Conservation (phyloP, 768 basidiomycete species). For the Hygrocybe punicea region DNA sequence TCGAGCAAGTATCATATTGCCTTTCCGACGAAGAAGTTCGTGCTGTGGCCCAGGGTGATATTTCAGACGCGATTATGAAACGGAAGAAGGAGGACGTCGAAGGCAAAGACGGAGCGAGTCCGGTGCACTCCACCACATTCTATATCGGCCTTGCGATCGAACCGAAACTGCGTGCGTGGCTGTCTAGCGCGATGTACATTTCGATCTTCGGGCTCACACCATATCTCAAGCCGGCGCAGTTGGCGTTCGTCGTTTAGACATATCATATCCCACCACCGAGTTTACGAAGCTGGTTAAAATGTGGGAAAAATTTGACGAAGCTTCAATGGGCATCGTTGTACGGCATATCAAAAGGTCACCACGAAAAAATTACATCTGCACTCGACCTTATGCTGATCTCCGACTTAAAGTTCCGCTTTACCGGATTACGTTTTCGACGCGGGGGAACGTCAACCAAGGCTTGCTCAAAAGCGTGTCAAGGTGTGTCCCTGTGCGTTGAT, state of each 20-base stretch:
- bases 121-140: constrained; percentile 95
- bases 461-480: constrained; percentile 73
- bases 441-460: constrained; percentile 72
- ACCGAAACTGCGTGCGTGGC: constrained; percentile 72
- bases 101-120: constrained; percentile 67
- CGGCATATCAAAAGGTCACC: constrained; percentile 86
- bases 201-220: constrained; percentile 1
- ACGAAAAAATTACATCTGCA: constrained; percentile 1
- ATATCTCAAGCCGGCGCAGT: constrained; percentile 59
- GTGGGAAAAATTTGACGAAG: constrained; percentile 94
- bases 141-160: constrained; percentile 94
- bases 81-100: constrained; percentile 77
- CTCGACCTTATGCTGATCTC: neutral
- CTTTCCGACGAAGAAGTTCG: constrained; percentile 83
- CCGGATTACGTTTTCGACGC: constrained; percentile 82
- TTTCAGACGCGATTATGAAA: constrained; percentile 65
- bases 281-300: constrained; percentile 90
- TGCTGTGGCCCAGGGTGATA: constrained; percentile 83
- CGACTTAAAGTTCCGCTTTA: constrained; percentile 53
- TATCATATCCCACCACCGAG: constrained; percentile 94
- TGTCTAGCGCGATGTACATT: constrained; percentile 15
- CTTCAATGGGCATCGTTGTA: constrained; percentile 90
- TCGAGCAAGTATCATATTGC: constrained; percentile 84
- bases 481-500: constrained; percentile 30
- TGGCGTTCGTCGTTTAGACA: constrained; percentile 85